phyloP scores from a whole-genome alignment of 1,139 yeast genomes.

The Saccharomycopsis hybrid region DNA sequence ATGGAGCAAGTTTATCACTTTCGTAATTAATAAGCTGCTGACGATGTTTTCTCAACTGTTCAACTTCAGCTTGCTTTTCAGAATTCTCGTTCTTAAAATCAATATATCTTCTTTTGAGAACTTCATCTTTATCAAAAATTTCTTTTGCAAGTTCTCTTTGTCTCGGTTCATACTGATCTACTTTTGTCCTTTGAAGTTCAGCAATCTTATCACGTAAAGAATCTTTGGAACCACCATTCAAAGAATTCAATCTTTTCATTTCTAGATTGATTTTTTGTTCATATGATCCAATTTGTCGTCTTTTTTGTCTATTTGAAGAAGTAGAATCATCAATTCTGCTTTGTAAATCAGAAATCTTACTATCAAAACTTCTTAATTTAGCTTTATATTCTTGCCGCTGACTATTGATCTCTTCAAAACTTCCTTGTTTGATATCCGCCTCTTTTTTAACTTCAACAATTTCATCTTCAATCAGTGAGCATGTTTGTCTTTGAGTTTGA shows the following conservation, averaged over 20 bases:
- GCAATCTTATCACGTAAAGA: not conserved
- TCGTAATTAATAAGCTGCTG: conserved; percentile 14
- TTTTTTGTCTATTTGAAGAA: conserved; percentile 26
- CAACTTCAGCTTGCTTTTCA: conserved; percentile 24
- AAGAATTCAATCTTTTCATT: conserved; percentile 34
- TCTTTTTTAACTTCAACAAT: not conserved
- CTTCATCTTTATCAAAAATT: conserved; percentile 20
- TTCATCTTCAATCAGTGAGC: not conserved
- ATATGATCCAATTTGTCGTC: conserved; percentile 29
- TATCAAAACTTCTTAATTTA: conserved; percentile 14
- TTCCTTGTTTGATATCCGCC: too few species aligned
- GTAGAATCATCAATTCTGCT: conserved; percentile 21
- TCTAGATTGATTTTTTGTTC: conserved; percentile 32
- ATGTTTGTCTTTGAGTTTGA: not conserved
- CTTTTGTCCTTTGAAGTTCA: not conserved
- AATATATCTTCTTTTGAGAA: conserved; percentile 19
- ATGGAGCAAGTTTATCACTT: conserved; percentile 32
- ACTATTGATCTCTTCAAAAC: conserved; percentile 17
- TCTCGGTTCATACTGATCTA: not conserved
- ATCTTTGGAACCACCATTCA: conserved; percentile 31
- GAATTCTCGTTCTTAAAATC: conserved; percentile 12
- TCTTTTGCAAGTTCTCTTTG: not conserved
- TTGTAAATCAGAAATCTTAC: conserved; percentile 18
- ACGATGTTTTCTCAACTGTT: conserved; percentile 23
- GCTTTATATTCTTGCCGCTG: conserved; percentile 20